Evolutionary conservation across 140 eudicot genomes (phyloP), one percentile per base, ranked within the genome.

Genomic region (Oenanthe javanica): DNA sequence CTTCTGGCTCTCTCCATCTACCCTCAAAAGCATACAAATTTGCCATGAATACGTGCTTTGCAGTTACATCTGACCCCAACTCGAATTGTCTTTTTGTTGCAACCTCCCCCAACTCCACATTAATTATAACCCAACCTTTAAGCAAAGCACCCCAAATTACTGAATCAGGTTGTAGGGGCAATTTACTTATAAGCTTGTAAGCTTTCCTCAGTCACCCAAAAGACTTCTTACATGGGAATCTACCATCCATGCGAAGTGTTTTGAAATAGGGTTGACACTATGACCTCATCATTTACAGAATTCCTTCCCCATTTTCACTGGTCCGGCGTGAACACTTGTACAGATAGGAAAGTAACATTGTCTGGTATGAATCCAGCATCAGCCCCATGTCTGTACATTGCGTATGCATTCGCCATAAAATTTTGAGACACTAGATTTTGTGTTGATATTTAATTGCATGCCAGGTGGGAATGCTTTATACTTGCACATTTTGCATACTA

Each of bases 71-170:
- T 16, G 89, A 86, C 72, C 85, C 86, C 57, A 81, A 12, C 14
- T 77, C 83, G 23, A 89, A 40, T 67, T 86, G 90, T 83, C 81
- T 79, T 18, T 79, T 40, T 63, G 89, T 86, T 31, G 88, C 91
- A 25, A 79, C 49, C 69, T 89, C 91, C 52, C 89, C 88, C 18
- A 85, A 4, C 14, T 61, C 82, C 1, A 83, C 82, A 79, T 83
- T 75, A 51, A 84, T 63, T 9, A 83, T 42, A 73, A 81, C 21
- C 76, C 91, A 89, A 12, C 89, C 91, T 49, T 89, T 86, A 63
- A 89, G 86, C 80, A 85, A 74, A 2, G 87, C 85, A 72, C 87
- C 87, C 93, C 87, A 89, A 11, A 85, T 85, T 43, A 86, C 90
- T 72, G 86, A 59, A 87, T 89, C 90, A 43, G 89, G 87, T 19